Evolutionary conservation across 1,139 yeast species (phyloP).

Genomic region (Geotrichum carabidarum): DNA sequence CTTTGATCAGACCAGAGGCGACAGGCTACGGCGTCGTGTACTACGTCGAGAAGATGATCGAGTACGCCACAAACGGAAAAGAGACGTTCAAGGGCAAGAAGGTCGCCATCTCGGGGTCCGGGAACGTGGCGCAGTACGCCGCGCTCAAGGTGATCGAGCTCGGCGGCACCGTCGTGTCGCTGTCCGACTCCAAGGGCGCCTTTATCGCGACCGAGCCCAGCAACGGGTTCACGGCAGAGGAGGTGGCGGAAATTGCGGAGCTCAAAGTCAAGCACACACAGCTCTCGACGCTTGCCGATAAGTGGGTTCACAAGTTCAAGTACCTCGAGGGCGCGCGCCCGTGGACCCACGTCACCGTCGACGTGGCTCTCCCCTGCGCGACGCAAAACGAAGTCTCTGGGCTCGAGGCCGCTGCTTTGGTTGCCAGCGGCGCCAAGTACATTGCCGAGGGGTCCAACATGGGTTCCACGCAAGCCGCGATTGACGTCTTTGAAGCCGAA

Average conservation of each 20-base stretch:
- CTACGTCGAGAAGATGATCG: constrained; percentile 96
- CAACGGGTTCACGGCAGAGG: constrained; percentile 67
- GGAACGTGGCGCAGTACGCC: constrained; percentile 98
- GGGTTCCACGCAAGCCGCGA: constrained; percentile 98
- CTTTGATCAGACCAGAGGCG: constrained; percentile 97
- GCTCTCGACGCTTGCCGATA: constrained; percentile 61
- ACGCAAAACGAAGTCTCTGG: constrained; percentile 97
- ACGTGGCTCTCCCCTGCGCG: constrained; percentile 96
- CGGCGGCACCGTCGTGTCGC: constrained; percentile 90
- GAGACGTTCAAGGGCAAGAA: constrained; percentile 88
- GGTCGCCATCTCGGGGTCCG: constrained; percentile 95
- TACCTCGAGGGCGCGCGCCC: constrained; percentile 94
- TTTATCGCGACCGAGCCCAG: constrained; percentile 44
- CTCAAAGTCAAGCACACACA: constrained; percentile 80
- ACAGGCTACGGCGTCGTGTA: constrained; percentile 97
- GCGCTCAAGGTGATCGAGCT: constrained; percentile 95
- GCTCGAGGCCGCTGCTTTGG: constrained; percentile 91
- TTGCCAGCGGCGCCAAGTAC: constrained; percentile 85
- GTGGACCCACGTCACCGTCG: constrained; percentile 86
- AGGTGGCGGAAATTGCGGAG: constrained; percentile 68
- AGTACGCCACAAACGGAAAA: constrained; percentile 81
- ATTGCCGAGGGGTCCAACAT: constrained; percentile 99
- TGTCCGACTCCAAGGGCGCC: constrained; percentile 92
- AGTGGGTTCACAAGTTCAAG: constrained; percentile 49
- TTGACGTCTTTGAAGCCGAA: constrained; percentile 84